Evolutionary conservation across 441 rosid genomes (phyloP).

Genomic region (Sinapis alba): DNA sequence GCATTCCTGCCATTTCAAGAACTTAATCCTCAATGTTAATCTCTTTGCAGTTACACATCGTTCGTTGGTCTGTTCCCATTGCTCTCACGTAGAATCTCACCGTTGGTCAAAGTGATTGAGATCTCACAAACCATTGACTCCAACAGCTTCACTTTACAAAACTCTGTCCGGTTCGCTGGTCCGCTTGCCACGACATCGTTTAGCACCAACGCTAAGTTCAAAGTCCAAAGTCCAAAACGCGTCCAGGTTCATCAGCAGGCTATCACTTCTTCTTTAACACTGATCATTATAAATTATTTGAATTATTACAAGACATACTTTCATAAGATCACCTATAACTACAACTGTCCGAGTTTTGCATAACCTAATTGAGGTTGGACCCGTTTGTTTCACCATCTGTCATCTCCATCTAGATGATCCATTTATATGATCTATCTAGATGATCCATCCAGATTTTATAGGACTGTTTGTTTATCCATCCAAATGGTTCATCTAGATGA

Average conservation of each 20-base stretch:
- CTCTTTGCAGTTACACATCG: slow-evolving; percentile 75
- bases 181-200: slow-evolving; percentile 81
- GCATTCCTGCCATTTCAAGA: background rate
- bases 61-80: slow-evolving; percentile 80
- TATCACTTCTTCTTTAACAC: too few relatives aligned
- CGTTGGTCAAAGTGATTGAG: slow-evolving; percentile 81
- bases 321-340: background rate
- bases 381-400: too few relatives aligned
- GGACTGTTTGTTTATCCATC: too few relatives aligned
- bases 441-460: too few relatives aligned
- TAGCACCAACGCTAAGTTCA: slow-evolving; percentile 88
- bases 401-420: too few relatives aligned
- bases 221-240: slow-evolving; percentile 87
- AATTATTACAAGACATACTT: background rate
- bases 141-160: slow-evolving; percentile 73
- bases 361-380: background rate
- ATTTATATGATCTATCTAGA: too few relatives aligned
- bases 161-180: slow-evolving; percentile 75
- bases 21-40: slow-evolving; percentile 1
- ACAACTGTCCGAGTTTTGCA: background rate
- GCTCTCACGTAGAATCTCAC: slow-evolving; percentile 68
- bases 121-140: slow-evolving; percentile 95
- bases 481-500: too few relatives aligned
- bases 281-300: background rate
- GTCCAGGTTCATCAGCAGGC: slow-evolving; percentile 64